Percentiles rank a stretch among this genome's conserved stretches.
Conservation (phyloP, 371 early-diverging fungal genomes). For the Mucor lusitanicus region DNA sequence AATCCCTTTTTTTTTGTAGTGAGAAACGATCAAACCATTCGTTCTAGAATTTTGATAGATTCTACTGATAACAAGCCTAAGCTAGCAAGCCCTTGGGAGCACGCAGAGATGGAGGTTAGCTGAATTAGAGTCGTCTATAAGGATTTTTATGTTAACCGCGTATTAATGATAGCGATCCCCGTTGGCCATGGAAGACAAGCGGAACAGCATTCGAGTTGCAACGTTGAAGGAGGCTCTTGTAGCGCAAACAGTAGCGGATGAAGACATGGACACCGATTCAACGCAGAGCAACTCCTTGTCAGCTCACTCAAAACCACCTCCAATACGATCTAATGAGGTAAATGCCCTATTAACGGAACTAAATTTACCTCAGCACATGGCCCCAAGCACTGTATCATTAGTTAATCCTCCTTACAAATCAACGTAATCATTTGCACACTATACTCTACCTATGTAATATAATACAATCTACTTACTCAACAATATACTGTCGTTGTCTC, state of each 20-base stretch:
- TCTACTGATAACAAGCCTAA: constrained; percentile 13
- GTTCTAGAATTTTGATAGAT: constrained; percentile 1
- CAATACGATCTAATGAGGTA: neutral
- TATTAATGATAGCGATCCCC: neutral
- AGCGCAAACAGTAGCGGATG: neutral
- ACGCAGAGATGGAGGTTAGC: constrained; percentile 1
- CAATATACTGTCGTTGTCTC: no score
- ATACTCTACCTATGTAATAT: neutral
- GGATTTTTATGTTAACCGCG: neutral
- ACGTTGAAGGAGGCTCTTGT: constrained; percentile 45
- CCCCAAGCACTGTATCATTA: constrained; percentile 17
- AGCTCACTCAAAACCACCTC: neutral
- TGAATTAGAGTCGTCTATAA: no score
- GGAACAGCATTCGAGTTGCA: constrained; percentile 39
- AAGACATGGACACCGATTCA: constrained; percentile 17
- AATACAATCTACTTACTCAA: no score
- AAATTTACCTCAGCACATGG: neutral
- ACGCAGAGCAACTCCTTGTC: constrained; percentile 14
- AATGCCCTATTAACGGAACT: constrained; percentile 21
- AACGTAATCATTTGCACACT: neutral
- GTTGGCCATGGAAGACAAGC: neutral
- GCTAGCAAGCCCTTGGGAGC: constrained; percentile 24
- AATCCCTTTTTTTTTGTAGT: neutral
- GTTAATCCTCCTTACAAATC: constrained; percentile 28
- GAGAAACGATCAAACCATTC: constrained; percentile 10